phyloP scores from a whole-genome alignment of 2,329 filamentous ascomycete species.

The Oidium heveae region DNA sequence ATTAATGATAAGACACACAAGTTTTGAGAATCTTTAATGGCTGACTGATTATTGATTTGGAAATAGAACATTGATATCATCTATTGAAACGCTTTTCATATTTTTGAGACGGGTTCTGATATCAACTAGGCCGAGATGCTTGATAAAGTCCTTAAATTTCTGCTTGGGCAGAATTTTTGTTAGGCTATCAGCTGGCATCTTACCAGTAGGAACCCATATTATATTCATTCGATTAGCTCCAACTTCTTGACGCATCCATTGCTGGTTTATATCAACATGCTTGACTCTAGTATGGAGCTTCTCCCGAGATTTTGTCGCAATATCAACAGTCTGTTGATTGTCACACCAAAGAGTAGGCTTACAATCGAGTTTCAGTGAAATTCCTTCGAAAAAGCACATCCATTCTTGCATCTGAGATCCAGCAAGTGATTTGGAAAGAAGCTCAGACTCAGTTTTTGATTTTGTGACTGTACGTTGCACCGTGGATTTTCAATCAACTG shows the following conservation, averaged over 20 bases:
- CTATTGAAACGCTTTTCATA: not conserved
- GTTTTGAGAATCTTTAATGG: not conserved
- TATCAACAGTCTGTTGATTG: not conserved
- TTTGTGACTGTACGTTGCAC: not conserved
- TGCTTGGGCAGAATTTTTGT: not conserved
- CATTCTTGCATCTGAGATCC: not conserved
- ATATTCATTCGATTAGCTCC: not conserved
- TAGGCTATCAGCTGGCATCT: not conserved
- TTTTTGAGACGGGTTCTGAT: not conserved
- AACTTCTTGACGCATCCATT: not conserved
- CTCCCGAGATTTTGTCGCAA: not conserved
- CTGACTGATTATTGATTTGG: not conserved
- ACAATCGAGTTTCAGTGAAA: not conserved
- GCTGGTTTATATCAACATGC: not conserved
- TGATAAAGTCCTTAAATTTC: slow-evolving; percentile 1
- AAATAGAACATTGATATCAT: not conserved
- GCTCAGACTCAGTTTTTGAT: not conserved
- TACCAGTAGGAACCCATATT: not conserved
- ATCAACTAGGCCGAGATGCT: not conserved
- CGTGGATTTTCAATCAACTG: not conserved
- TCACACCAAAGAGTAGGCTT: not conserved
- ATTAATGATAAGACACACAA: not conserved
- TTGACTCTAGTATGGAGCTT: not conserved
- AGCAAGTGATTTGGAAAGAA: not conserved
- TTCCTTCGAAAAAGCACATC: not conserved